Evolutionary conservation across 2,329 filamentous ascomycete genomes (phyloP), one percentile per base, ranked within the genome.

Genomic region (Pseudogymnoascus sp.): DNA sequence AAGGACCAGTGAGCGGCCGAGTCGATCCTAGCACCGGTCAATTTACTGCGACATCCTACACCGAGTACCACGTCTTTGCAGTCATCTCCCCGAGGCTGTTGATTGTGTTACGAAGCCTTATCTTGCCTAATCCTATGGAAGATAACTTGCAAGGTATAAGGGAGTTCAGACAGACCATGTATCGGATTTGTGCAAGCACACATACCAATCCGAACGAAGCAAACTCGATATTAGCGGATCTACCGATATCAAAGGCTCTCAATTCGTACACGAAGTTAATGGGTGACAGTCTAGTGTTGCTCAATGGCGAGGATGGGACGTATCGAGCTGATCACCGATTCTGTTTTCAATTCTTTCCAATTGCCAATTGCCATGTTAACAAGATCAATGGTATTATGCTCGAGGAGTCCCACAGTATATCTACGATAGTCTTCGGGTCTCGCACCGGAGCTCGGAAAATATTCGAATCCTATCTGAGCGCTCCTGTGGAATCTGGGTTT

Each of bases 321-420:
- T 49, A 12, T 7, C 52, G 60, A 14, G 66, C 65, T 21, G 52
- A 60, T 5, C 55, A 74, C 65, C 67, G 63, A 11, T 75, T 74
- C 63, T 69, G 62, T 64, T 75, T 75, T 59, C 18, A 38, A 8
- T 71, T 72, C 63, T 74, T 73, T 58, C 65, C 67, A 6, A 61
- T 74, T 37, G 41, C 43, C 0, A 64, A 18, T 18, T 18, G 18
- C 18, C 70, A 75, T 41, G 69, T 72, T 37, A 61, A 74, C 60
- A 71, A 43, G 3, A 73, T 75, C 62, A 75, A 75, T 62, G 59
- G 43, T 7, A 68, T 73, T 12, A 33, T 74, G 0, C 63, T 75
- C 2, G 70, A 75, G 59, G 69, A 74, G 11, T 61, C 63, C 3
- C 49, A 61, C 5, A 12, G 7, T 6, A 70, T 68, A 62, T 66